Conservation (phyloP, 306 rosid genomes). For the Pterocarpus santalinus region DNA sequence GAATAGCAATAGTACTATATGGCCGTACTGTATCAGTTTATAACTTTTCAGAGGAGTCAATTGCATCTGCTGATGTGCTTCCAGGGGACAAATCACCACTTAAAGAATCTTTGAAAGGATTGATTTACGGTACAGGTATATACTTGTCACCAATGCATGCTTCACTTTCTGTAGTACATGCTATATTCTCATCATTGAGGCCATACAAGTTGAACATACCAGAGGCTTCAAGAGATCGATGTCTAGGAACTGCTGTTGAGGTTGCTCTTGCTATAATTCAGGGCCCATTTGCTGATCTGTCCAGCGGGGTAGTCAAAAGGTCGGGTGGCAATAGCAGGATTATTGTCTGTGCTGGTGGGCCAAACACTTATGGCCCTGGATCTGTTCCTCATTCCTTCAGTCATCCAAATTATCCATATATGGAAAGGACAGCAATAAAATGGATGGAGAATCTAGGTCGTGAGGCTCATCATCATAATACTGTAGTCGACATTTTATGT, state of each 20-base stretch:
- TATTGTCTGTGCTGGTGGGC: slow-evolving; percentile 96
- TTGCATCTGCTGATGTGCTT: slow-evolving; percentile 98
- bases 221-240: slow-evolving; percentile 95
- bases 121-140: slow-evolving; percentile 93
- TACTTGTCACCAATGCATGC: slow-evolving; percentile 97
- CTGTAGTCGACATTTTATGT: slow-evolving; percentile 87
- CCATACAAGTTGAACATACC: slow-evolving; percentile 78
- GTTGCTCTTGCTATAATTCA: slow-evolving; percentile 94
- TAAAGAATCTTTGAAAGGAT: slow-evolving; percentile 73
- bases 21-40: slow-evolving; percentile 94
- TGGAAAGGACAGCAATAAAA: slow-evolving; percentile 88
- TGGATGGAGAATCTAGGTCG: slow-evolving; percentile 95
- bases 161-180: slow-evolving; percentile 88
- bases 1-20: slow-evolving; percentile 85
- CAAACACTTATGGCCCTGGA: slow-evolving; percentile 95
- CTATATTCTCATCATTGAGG: slow-evolving; percentile 88
- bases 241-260: slow-evolving; percentile 95
- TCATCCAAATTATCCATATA: slow-evolving; percentile 93
- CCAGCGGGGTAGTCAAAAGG: slow-evolving; percentile 89
- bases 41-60: slow-evolving; percentile 85
- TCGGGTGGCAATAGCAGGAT: slow-evolving; percentile 90
- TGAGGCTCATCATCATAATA: slow-evolving; percentile 81
- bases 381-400: slow-evolving; percentile 90
- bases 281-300: slow-evolving; percentile 94
- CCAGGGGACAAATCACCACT: slow-evolving; percentile 88